Conservation (phyloP, 768 basidiomycete genomes). For the Mycena maculata region DNA sequence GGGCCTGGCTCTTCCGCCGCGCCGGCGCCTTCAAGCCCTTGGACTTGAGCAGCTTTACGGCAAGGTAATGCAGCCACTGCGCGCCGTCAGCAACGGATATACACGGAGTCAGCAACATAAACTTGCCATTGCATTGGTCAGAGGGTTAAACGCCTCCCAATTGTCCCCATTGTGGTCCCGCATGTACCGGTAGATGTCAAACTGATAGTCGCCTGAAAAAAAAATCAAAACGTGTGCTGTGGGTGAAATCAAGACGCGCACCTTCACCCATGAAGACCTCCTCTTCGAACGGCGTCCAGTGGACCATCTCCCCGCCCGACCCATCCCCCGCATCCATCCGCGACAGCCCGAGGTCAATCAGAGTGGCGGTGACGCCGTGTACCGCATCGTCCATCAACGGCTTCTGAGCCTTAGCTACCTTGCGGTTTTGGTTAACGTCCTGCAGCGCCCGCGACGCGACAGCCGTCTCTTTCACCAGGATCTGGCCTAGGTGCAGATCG, state of each 20-base stretch:
- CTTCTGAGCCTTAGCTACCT: slow-evolving; percentile 36
- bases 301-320: slow-evolving; percentile 56
- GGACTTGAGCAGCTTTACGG: slow-evolving; percentile 73
- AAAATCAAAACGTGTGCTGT: no score
- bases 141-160: slow-evolving; percentile 84
- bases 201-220: slow-evolving; percentile 85
- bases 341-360: slow-evolving; percentile 96
- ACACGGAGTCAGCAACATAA: slow-evolving; percentile 8
- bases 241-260: no score
- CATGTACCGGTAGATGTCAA: slow-evolving; percentile 95
- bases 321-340: slow-evolving; percentile 75
- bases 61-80: slow-evolving; percentile 92
- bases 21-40: slow-evolving; percentile 72
- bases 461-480: slow-evolving; percentile 74
- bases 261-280: slow-evolving; percentile 95
- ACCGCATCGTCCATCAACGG: slow-evolving; percentile 70
- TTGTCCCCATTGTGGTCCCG: slow-evolving; percentile 62
- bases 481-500: slow-evolving; percentile 98
- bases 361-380: slow-evolving; percentile 80
- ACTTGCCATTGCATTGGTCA: slow-evolving; percentile 92
- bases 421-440: slow-evolving; percentile 49
- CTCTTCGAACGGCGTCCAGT: slow-evolving; percentile 88
- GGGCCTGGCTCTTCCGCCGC: slow-evolving; percentile 53
- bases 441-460: slow-evolving; percentile 45
- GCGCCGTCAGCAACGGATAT: background rate